A percentile compares a stretch with the other conserved stretches of the same genome.
Evolutionary conservation across 768 basidiomycete species (phyloP).

Genomic region (Agaricus sinodeliciosus): DNA sequence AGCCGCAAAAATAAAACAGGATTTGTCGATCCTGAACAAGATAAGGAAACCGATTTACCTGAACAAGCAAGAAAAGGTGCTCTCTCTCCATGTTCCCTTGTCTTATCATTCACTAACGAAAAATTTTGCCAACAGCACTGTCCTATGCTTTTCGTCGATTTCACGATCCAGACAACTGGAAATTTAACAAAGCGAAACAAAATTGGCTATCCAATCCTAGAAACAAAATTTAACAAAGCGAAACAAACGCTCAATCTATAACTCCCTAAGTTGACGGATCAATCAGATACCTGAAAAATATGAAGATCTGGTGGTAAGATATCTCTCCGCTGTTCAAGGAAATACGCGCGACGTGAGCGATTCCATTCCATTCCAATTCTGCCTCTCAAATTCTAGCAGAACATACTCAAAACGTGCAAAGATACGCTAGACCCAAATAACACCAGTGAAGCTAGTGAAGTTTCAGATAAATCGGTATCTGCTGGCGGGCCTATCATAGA

Average conservation of each 20-base stretch:
- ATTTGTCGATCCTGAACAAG: conserved; percentile 35
- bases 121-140: conserved; percentile 24
- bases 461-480: neutral
- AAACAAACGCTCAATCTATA: conserved; percentile 75
- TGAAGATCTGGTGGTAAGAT: conserved; percentile 35
- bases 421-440: neutral
- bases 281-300: conserved; percentile 47
- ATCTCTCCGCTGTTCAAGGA: conserved; percentile 43
- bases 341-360: conserved; percentile 34
- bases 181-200: conserved; percentile 69
- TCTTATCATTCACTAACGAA: neutral
- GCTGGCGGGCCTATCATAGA: neutral
- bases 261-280: too few relatives aligned
- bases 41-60: conserved; percentile 20
- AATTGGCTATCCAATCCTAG: too few relatives aligned
- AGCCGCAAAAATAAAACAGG: conserved; percentile 38
- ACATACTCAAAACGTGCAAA: conserved; percentile 2
- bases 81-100: conserved; percentile 1
- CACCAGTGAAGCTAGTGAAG: neutral
- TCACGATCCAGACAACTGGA: conserved; percentile 47
- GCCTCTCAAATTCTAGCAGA: neutral
- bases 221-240: conserved; percentile 74
- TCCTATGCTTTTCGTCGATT: conserved; percentile 52
- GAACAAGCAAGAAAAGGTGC: conserved; percentile 35
- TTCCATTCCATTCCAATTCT: neutral